Percentiles rank a stretch among this genome's conserved stretches.
Conservation (phyloP, 306 rosid species). For the Dryas alaskensis region DNA sequence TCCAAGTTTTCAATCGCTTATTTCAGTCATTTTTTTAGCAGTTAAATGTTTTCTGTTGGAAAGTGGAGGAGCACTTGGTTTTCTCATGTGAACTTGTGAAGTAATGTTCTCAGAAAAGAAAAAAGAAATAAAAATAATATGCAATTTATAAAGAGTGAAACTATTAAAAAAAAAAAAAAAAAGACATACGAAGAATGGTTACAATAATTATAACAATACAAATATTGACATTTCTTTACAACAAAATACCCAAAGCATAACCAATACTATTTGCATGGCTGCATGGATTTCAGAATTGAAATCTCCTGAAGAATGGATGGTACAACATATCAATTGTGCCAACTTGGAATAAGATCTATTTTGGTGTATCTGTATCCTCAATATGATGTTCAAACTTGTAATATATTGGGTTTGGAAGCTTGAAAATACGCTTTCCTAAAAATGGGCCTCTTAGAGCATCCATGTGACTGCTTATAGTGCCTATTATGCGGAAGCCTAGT, state of each 20-base stretch:
- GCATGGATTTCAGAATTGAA: neutral
- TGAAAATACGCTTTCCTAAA: conserved; percentile 38
- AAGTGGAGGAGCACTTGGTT: too few species aligned
- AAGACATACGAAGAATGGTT: neutral
- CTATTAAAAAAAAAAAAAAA: too few species aligned
- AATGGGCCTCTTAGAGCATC: conserved; percentile 45
- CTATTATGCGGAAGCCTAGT: conserved; percentile 45
- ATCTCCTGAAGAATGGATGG: neutral
- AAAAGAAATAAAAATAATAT: neutral
- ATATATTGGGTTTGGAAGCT: conserved; percentile 58
- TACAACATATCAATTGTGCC: conserved; percentile 4
- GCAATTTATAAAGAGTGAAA: too few species aligned
- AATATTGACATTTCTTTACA: neutral
- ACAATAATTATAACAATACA: neutral
- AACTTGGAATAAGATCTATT: conserved; percentile 1
- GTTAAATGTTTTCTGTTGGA: too few species aligned
- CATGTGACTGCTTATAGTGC: conserved; percentile 57
- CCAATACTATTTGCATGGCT: conserved; percentile 2
- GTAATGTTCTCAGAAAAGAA: neutral
- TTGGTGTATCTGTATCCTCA: conserved; percentile 16
- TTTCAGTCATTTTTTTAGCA: too few species aligned
- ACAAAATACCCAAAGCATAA: conserved; percentile 1
- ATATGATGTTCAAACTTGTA: conserved; percentile 36
- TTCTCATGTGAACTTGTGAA: neutral
- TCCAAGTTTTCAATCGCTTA: too few species aligned